Base-by-base conservation (phyloP, 2,329 filamentous ascomycete genomes). In the Xylaria digitata region DNA sequence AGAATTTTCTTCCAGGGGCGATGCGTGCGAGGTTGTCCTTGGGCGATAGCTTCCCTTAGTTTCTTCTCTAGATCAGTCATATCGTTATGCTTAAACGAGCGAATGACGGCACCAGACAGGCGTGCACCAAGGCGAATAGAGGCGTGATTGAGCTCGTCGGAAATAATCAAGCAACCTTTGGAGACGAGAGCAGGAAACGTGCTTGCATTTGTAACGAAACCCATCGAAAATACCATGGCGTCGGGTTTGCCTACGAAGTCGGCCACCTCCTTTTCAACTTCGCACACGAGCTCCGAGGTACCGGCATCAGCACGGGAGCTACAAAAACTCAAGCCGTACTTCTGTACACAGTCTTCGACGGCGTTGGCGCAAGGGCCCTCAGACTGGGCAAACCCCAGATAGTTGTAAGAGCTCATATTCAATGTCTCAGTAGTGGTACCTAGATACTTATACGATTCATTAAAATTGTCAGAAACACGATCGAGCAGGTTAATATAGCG, bases 381-480 rank as follows among this genome's bases (percentile, higher is more conserved):
- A 0, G 96, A 97, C 80, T 99, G 96, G 58, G 96, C 96, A 75
- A 99, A 99, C 49, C 96, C 96, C 26, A 99, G 92, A 78, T 99
- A 99, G 81, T 99, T 99, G 86, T 99, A 99, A 1, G 96, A 99
- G 83, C 95, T 97, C 91, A 99, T 92, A 82, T 99, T 99, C 75
- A 99, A 84, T 0, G 96, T 98, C 80, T 99, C 93, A 1, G 95
- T 98, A 66, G 89, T 91, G 54, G 93, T 97, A 65, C 96, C 96
- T 1, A 92, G 94, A 80, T 94, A 90, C 78, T 92, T 88, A 84
- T 97, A 99, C 65, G 91, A 90, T 75, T 91, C 87, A 82, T 99
- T 99, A 84, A 93, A 94, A 78, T 99, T 93, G 77, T 95, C 87
- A 2, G 94, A 97, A 74, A 89, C 91, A 76, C 96, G 93, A 80